These are phyloP conservation scores for Microsporum audouinii DNA, from an alignment of 2,329 filamentous ascomycete species.

Conservation along the genomic window DNA sequence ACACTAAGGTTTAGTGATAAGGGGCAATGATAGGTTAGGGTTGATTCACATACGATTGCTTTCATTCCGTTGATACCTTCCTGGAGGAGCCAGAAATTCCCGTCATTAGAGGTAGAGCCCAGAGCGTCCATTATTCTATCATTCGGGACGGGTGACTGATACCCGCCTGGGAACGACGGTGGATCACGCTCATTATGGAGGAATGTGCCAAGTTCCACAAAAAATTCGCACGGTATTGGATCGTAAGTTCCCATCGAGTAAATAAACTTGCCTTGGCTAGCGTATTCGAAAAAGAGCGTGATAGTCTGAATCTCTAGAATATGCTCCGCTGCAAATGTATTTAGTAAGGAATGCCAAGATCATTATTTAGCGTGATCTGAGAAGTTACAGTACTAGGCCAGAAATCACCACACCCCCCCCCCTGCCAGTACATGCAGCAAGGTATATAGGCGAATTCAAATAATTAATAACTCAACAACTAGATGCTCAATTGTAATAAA, in stretches of 20 bases:
- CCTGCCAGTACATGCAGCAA: too few relatives aligned
- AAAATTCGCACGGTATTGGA: neutral
- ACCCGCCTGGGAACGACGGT: neutral
- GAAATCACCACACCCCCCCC: too few relatives aligned
- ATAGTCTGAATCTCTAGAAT: conserved; percentile 7
- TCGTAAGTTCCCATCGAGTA: neutral
- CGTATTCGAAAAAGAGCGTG: neutral
- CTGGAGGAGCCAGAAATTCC: neutral
- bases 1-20: neutral
- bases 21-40: neutral
- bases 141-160: neutral
- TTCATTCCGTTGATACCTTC: neutral
- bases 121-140: conserved; percentile 6
- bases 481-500: too few relatives aligned
- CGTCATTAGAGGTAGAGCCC: neutral
- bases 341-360: neutral
- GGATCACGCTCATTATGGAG: neutral
- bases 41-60: neutral
- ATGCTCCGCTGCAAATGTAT: conserved; percentile 3
- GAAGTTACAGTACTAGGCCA: too few relatives aligned
- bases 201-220: neutral
- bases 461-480: too few relatives aligned
- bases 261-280: neutral
- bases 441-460: too few relatives aligned
- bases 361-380: neutral